phyloP scores from a whole-genome alignment of 2,329 filamentous ascomycete species.

The Paraphoma chrysanthemicola region DNA sequence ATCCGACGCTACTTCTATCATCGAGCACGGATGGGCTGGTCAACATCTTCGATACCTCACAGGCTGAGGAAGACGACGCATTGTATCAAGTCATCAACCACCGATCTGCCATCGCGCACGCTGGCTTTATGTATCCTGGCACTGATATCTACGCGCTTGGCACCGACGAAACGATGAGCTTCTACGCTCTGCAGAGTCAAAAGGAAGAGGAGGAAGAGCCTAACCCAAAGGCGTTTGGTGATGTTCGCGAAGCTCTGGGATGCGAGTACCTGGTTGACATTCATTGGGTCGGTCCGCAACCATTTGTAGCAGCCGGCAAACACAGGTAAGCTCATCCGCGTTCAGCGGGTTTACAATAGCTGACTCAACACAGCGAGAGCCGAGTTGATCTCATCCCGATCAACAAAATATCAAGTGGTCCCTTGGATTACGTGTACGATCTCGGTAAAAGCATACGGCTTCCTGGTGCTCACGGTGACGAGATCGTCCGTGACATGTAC shows the following conservation, averaged over 20 bases:
- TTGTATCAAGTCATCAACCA: slow-evolving; percentile 81
- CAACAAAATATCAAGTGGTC: slow-evolving; percentile 21
- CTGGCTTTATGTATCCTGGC: slow-evolving; percentile 68
- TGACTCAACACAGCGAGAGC: slow-evolving; percentile 26
- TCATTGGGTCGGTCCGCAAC: slow-evolving; percentile 65
- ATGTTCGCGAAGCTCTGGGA: slow-evolving; percentile 68
- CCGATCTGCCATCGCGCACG: slow-evolving; percentile 74
- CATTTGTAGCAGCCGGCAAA: slow-evolving; percentile 69
- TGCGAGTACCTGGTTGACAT: slow-evolving; percentile 80
- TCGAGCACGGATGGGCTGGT: slow-evolving; percentile 82
- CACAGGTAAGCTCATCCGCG: slow-evolving; percentile 64
- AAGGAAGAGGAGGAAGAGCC: slow-evolving; percentile 63
- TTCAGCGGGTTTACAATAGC: background rate
- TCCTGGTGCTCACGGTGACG: slow-evolving; percentile 55
- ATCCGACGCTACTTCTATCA: slow-evolving; percentile 70
- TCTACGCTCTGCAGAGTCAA: slow-evolving; percentile 73
- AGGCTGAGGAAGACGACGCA: slow-evolving; percentile 74
- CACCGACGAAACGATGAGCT: slow-evolving; percentile 78
- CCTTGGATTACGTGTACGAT: slow-evolving; percentile 41
- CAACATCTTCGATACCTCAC: slow-evolving; percentile 74
- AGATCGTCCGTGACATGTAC: slow-evolving; percentile 56
- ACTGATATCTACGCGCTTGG: slow-evolving; percentile 71
- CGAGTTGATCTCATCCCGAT: slow-evolving; percentile 42
- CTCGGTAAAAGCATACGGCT: slow-evolving; percentile 35
- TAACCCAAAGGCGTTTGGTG: slow-evolving; percentile 64